Evolutionary conservation across 495 filamentous ascomycete species (phyloP).

Genomic region (Trichoderma asperelloides): DNA sequence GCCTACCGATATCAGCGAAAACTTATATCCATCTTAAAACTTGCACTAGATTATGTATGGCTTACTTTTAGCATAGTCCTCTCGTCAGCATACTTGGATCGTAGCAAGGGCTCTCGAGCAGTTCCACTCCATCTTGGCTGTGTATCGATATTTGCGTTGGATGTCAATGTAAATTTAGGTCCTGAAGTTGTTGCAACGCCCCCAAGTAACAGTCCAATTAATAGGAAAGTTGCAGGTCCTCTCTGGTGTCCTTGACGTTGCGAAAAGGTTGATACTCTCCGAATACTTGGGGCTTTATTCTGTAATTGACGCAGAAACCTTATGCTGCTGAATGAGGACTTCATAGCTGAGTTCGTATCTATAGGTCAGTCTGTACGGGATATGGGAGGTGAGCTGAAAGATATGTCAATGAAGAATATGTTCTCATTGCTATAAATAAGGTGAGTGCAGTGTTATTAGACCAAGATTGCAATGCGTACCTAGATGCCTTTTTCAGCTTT

Average conservation of each 20-base stretch:
- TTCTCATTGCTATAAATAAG: no score
- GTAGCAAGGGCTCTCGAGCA: background rate
- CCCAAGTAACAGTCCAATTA: background rate
- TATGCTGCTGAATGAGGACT: background rate
- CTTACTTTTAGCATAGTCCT: conserved; percentile 5
- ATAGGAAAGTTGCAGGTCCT: background rate
- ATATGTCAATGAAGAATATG: no score
- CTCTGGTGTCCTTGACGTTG: background rate
- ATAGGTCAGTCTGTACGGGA: background rate
- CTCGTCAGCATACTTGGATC: background rate
- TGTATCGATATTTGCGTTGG: no score
- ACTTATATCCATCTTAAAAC: background rate
- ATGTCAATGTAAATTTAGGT: background rate
- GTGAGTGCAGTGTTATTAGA: no score
- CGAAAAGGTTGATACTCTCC: background rate
- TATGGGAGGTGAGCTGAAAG: no score
- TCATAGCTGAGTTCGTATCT: background rate
- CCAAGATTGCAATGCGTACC: no score
- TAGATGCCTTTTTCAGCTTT: no score
- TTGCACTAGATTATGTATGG: background rate
- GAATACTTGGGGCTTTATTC: background rate
- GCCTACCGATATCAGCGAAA: background rate
- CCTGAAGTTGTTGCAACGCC: background rate
- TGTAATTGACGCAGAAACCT: background rate
- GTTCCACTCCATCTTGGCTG: background rate